Base-by-base conservation (phyloP, 352 stramenopile genomes). In the Thraustochytrium striatum region DNA sequence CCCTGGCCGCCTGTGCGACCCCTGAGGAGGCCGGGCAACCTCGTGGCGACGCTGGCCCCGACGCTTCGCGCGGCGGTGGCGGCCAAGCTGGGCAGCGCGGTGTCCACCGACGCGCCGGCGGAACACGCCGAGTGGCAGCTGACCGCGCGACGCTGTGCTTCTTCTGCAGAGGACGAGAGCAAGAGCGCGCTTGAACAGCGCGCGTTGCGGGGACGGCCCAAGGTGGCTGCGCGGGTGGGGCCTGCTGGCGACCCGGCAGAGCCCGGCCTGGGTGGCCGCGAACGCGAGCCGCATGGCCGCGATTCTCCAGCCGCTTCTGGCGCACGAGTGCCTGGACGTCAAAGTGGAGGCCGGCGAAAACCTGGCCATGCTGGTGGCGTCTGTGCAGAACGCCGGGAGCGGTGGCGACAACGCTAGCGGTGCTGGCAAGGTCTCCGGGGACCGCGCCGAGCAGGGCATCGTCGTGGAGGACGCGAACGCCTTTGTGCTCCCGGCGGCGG, bases 61-160 rank as follows among this genome's bases (percentile, higher is more conserved):
- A 73, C 39, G 16, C 33, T n/a, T 32, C 62, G 32, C 62, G 28
- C 32, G 32, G 32, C 62, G 38, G 19, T 32, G 39, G 19, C 21
- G 30, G 39, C 16, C 16, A 69, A 19, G 39, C n/a, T 36, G 62
- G 35, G 19, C 21, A 28, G 8, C 25, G 8, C 33, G 39, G 61
- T 36, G 11, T 13, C 35, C 19, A 11, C 39, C 19, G n/a, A 30
- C 39, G 58, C 35, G 21, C 58, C 8, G 58, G 9, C 35, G 41
- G 16, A 7, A 36, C 62, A 8, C 33, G 38, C 1, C 62, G 47
- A 7, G 41, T 36, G 1, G 8, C 33, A 7, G 62, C 62, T 32
- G 21, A 47, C 13, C 58, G 38, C 62, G 62, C 62, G 28, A 28
- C 39, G 1, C 41, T 73, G 9, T 73, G 62, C 62, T 73, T 73